A percentile compares a stretch with the other conserved stretches of the same genome.
phyloP scores from a whole-genome alignment of 2,329 filamentous ascomycete species.

The Ascosphaera acerosa region DNA sequence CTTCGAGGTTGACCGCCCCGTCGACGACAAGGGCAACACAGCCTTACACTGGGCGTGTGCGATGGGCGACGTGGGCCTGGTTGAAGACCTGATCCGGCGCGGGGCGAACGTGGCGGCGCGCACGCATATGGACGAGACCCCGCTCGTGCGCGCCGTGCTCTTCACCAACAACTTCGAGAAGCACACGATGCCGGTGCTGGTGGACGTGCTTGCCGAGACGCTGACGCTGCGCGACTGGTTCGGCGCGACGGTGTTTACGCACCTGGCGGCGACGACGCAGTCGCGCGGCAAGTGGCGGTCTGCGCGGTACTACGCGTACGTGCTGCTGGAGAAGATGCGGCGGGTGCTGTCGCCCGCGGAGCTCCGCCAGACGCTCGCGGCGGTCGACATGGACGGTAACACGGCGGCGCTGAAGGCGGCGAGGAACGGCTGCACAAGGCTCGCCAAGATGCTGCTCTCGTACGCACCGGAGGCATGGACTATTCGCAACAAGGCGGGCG shows the following conservation, averaged over 20 bases:
- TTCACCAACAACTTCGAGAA: conserved; percentile 97
- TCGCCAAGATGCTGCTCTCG: conserved; percentile 38
- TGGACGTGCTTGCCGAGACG: conserved; percentile 62
- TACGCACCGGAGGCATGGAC: conserved; percentile 56
- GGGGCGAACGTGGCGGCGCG: conserved; percentile 47
- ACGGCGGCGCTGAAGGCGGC: conserved; percentile 75
- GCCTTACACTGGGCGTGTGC: conserved; percentile 92
- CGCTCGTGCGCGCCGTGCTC: conserved; percentile 77
- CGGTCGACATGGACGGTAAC: conserved; percentile 66
- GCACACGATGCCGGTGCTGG: conserved; percentile 61
- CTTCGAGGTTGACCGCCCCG: conserved; percentile 75
- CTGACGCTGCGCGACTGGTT: conserved; percentile 55
- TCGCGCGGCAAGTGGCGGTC: conserved; percentile 70
- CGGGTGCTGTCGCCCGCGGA: conserved; percentile 51
- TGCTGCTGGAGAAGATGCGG: conserved; percentile 63
- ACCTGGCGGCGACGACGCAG: conserved; percentile 70
- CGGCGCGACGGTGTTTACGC: conserved; percentile 76
- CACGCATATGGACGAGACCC: conserved; percentile 55
- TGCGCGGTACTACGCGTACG: conserved; percentile 81
- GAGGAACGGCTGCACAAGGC: conserved; percentile 61
- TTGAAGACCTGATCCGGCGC: conserved; percentile 62
- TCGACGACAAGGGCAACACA: conserved; percentile 79
- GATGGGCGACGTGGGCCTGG: conserved; percentile 87
- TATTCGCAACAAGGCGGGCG: conserved; percentile 54
- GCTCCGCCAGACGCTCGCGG: conserved; percentile 54